Percentiles rank a stretch among this genome's conserved stretches.
Conservation (phyloP, 306 rosid genomes). For the Gleditsia sinensis region DNA sequence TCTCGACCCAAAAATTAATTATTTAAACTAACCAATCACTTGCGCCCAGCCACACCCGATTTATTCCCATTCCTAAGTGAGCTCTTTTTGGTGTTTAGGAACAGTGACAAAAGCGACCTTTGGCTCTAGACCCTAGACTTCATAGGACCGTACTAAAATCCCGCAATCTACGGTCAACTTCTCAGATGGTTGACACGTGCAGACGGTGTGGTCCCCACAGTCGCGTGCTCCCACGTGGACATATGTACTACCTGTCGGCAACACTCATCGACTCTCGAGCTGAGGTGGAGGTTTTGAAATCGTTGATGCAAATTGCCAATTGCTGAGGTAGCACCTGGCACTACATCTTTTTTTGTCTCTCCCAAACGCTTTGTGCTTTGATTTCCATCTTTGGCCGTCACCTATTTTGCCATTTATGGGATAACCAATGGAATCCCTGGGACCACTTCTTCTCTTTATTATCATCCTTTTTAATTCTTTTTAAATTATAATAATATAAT, state of each 20-base stretch:
- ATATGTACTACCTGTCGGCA: conserved; percentile 56
- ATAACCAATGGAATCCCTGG: neutral
- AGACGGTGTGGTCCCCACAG: conserved; percentile 29
- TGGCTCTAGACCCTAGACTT: neutral
- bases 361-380: neutral
- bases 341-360: neutral
- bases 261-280: neutral
- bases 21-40: too few species aligned
- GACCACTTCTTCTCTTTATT: neutral
- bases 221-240: conserved; percentile 54
- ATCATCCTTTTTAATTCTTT: too few species aligned
- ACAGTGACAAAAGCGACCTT: neutral
- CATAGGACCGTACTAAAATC: conserved; percentile 52
- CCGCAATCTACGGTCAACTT: conserved; percentile 61
- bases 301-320: neutral
- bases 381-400: conserved; percentile 45
- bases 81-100: too few species aligned
- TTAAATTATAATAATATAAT: too few species aligned
- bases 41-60: too few species aligned
- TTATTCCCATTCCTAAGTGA: too few species aligned
- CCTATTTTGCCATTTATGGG: conserved; percentile 36
- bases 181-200: conserved; percentile 60
- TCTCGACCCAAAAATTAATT: too few species aligned
- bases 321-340: too few species aligned
- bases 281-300: neutral